Conservation (phyloP, 225 moss, liverwort and hornwort species). For the Thuidium tamariscinum region DNA sequence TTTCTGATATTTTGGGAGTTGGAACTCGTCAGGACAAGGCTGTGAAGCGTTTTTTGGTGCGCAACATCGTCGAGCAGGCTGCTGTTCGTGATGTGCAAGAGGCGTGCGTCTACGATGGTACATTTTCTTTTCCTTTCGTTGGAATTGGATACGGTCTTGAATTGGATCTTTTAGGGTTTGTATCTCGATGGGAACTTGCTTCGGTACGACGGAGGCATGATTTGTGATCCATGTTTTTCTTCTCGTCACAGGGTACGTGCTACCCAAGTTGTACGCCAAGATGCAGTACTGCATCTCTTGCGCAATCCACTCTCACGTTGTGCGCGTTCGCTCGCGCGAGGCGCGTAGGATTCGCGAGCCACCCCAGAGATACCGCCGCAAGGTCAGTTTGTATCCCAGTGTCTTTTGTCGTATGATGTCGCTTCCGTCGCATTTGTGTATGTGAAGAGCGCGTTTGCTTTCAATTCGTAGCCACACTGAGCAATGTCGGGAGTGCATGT, state of each 20-base stretch:
- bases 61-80: constrained; percentile 93
- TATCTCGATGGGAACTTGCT: background rate
- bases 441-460: background rate
- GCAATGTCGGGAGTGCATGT: background rate
- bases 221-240: background rate
- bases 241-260: constrained; percentile 43
- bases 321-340: constrained; percentile 79
- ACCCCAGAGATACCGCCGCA: constrained; percentile 82
- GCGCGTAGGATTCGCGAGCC: constrained; percentile 92
- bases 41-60: constrained; percentile 84
- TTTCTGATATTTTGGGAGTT: background rate
- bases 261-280: constrained; percentile 84
- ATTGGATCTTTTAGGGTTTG: background rate
- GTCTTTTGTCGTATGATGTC: background rate
- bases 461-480: too few species aligned
- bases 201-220: too few species aligned
- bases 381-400: constrained; percentile 3
- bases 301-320: constrained; percentile 89
- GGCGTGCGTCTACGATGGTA: constrained; percentile 89
- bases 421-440: background rate
- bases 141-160: background rate
- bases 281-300: constrained; percentile 95
- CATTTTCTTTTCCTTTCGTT: background rate
- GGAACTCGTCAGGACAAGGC: constrained; percentile 63
- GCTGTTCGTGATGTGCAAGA: constrained; percentile 95